Evolutionary conservation across 2,329 filamentous ascomycete genomes (phyloP).

Genomic region (Botryotinia calthae): DNA sequence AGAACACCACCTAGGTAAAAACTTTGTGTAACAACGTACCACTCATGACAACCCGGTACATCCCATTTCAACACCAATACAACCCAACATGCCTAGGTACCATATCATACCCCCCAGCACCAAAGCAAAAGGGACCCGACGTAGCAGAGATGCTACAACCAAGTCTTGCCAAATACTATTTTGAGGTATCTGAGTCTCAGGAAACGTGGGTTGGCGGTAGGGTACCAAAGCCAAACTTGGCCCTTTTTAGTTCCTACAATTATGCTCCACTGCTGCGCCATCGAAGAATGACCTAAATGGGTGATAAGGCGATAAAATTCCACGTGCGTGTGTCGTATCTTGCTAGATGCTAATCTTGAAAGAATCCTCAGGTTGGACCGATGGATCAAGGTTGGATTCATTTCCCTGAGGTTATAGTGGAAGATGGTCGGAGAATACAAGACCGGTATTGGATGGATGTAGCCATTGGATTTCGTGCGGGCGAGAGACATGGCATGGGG

Average conservation of each 20-base stretch:
- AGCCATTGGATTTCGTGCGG: conserved; percentile 1
- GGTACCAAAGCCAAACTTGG: background rate
- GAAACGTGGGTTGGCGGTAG: conserved; percentile 1
- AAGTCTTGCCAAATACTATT: background rate
- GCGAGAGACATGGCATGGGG: background rate
- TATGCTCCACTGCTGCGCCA: conserved; percentile 12
- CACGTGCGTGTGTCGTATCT: conserved; percentile 11
- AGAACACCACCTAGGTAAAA: background rate
- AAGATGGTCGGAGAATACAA: conserved; percentile 7
- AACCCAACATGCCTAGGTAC: background rate
- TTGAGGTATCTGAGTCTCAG: background rate
- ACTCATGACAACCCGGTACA: background rate
- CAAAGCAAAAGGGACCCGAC: conserved; percentile 11
- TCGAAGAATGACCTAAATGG: background rate
- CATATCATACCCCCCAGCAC: background rate
- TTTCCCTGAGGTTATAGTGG: background rate
- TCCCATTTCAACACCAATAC: background rate
- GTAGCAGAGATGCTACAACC: background rate
- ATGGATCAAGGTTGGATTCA: conserved; percentile 6
- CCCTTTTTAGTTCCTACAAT: background rate
- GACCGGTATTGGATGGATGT: conserved; percentile 18
- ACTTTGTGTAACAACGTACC: background rate
- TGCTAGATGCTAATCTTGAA: background rate
- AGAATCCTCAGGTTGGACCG: background rate
- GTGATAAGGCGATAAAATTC: background rate